Conservation (phyloP, 2,329 filamentous ascomycete species). For the Mycosphaerella sp. region DNA sequence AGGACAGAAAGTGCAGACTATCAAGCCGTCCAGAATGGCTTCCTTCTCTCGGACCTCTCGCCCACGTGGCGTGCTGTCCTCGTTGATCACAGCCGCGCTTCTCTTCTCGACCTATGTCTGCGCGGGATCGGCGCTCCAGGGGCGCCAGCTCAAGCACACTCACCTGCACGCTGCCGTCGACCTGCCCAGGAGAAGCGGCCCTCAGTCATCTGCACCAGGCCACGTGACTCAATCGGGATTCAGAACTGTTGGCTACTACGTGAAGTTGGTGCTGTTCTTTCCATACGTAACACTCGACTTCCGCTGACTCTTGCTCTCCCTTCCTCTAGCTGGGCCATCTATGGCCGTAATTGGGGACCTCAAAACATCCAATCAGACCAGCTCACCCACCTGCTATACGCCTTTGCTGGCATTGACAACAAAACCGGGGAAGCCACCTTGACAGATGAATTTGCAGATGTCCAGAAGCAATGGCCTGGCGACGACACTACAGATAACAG, state of each 20-base stretch:
- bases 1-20: too few species aligned
- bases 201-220: slow-evolving; percentile 6
- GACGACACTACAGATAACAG: slow-evolving; percentile 51
- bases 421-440: slow-evolving; percentile 72
- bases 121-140: slow-evolving; percentile 2
- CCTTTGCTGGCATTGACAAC: slow-evolving; percentile 76
- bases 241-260: slow-evolving; percentile 65
- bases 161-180: slow-evolving; percentile 13
- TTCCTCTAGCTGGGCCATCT: slow-evolving; percentile 38
- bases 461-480: slow-evolving; percentile 60
- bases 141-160: slow-evolving; percentile 10
- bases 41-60: neutral
- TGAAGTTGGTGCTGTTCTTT: slow-evolving; percentile 43
- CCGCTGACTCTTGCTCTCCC: slow-evolving; percentile 10
- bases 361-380: slow-evolving; percentile 72
- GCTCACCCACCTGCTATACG: slow-evolving; percentile 81
- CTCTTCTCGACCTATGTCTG: slow-evolving; percentile 4
- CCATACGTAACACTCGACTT: neutral
- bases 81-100: neutral
- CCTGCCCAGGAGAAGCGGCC: neutral
- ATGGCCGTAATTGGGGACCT: slow-evolving; percentile 72
- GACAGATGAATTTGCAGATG: slow-evolving; percentile 62
- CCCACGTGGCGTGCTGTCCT: neutral
- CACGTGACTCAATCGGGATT: slow-evolving; percentile 41
- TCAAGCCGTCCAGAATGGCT: neutral